phyloP scores from a whole-genome alignment of 108 stramenopile species.

The Pseudonitzschia multistriata region DNA sequence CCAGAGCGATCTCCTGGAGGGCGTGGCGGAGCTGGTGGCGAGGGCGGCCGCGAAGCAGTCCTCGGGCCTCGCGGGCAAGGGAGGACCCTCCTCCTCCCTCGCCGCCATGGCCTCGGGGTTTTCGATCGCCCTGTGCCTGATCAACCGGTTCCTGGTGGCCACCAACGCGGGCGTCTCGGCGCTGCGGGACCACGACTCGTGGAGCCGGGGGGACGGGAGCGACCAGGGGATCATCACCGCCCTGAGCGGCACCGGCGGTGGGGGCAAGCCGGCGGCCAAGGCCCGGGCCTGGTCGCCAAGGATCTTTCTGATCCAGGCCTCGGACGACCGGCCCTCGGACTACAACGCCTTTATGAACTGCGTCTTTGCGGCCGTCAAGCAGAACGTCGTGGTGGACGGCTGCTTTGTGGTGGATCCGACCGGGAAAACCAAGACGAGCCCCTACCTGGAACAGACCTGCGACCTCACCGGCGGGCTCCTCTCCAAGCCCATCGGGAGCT shows the following conservation, averaged over 20 bases:
- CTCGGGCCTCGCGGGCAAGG: background rate
- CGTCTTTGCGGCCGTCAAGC: conserved; percentile 75
- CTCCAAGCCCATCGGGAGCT: conserved; percentile 52
- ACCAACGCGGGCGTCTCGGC: conserved; percentile 66
- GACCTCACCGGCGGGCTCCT: conserved; percentile 65
- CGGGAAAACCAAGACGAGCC: conserved; percentile 35
- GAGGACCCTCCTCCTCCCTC: too few species aligned
- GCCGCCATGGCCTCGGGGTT: conserved; percentile 77
- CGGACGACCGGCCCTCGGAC: conserved; percentile 77
- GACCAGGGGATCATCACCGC: conserved; percentile 77
- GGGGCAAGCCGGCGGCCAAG: conserved; percentile 17
- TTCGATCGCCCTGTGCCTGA: conserved; percentile 61
- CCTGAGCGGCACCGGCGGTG: conserved; percentile 34
- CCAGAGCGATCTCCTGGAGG: conserved; percentile 51
- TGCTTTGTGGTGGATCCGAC: conserved; percentile 62
- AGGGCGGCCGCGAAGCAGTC: conserved; percentile 38
- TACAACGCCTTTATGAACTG: conserved; percentile 93
- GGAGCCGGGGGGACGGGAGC: conserved; percentile 43
- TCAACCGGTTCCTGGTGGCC: conserved; percentile 83
- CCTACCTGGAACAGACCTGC: conserved; percentile 77
- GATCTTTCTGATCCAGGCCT: conserved; percentile 76
- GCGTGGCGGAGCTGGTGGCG: conserved; percentile 68
- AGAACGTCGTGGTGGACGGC: conserved; percentile 75
- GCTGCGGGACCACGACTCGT: conserved; percentile 30
- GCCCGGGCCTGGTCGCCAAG: conserved; percentile 62